These are phyloP conservation scores for Russula foetens DNA, from an alignment of 768 basidiomycete genomes.

Conservation along the genomic window DNA sequence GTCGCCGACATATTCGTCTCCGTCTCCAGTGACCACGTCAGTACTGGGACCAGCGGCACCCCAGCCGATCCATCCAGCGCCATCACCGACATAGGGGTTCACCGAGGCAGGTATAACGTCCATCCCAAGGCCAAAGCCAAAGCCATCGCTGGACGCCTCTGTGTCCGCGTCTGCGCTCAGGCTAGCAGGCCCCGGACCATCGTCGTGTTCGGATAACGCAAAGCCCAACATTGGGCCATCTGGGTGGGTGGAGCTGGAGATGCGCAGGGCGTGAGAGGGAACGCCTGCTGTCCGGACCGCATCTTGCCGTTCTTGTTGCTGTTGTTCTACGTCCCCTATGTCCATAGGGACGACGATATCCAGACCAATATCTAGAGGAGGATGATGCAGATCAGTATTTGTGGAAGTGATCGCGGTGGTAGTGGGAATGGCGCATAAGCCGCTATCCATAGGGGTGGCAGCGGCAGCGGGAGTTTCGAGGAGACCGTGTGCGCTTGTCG, in stretches of 20 bases:
- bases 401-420: background rate
- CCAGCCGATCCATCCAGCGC: slow-evolving; percentile 3
- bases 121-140: background rate
- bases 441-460: background rate
- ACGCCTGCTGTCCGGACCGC: background rate
- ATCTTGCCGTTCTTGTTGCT: background rate
- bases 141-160: background rate
- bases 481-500: slow-evolving; percentile 8
- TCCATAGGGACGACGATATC: background rate
- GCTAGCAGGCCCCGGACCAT: background rate
- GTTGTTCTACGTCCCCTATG: background rate
- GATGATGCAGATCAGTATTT: background rate
- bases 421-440: background rate
- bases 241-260: background rate
- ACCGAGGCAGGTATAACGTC: background rate
- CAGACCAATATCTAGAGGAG: background rate
- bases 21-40: background rate
- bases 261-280: background rate
- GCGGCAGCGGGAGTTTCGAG: background rate
- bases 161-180: background rate
- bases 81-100: background rate
- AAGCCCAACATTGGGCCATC: slow-evolving; percentile 11
- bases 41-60: background rate
- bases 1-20: slow-evolving; percentile 1
- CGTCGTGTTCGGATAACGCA: background rate